Percentiles rank a stretch among this genome's conserved stretches.
Evolutionary conservation across 1,284 basidiomycete genomes (phyloP).

Genomic region (Tetrapyrgos nigripes): DNA sequence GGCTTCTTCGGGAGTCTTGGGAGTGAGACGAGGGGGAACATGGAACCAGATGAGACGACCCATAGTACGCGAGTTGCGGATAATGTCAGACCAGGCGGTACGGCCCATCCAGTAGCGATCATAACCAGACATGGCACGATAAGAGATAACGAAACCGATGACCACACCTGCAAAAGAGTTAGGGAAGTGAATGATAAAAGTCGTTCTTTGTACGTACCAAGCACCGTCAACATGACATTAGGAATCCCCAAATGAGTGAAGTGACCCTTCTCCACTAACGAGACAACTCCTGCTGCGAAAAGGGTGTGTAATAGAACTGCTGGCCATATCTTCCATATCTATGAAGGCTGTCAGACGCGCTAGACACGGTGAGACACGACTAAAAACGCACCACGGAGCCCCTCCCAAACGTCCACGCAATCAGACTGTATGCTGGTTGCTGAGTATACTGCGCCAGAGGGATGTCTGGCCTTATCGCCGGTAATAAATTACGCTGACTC

Average conservation of each 20-base stretch:
- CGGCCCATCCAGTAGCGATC: slow-evolving; percentile 73
- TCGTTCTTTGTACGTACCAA: slow-evolving; percentile 42
- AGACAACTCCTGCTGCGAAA: slow-evolving; percentile 61
- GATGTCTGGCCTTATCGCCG: slow-evolving; percentile 13
- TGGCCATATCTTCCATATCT: slow-evolving; percentile 77
- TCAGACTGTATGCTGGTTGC: slow-evolving; percentile 7
- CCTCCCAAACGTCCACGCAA: slow-evolving; percentile 12
- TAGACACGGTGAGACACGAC: background rate
- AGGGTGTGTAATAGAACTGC: slow-evolving; percentile 64
- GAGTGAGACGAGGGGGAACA: slow-evolving; percentile 52
- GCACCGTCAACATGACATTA: slow-evolving; percentile 62
- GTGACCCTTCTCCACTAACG: slow-evolving; percentile 47
- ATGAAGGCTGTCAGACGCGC: background rate
- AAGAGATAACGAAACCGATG: slow-evolving; percentile 74
- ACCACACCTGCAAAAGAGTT: slow-evolving; percentile 55
- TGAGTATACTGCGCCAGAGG: slow-evolving; percentile 11
- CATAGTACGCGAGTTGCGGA: slow-evolving; percentile 53
- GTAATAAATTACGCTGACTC: background rate
- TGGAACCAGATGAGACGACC: slow-evolving; percentile 69
- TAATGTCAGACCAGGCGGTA: slow-evolving; percentile 64
- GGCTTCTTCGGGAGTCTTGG: slow-evolving; percentile 44
- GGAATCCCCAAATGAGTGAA: slow-evolving; percentile 53
- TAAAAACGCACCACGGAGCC: slow-evolving; percentile 7
- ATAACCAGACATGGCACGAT: slow-evolving; percentile 64
- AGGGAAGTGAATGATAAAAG: background rate